A percentile compares a stretch with the other conserved stretches of the same genome.
Evolutionary conservation across 306 rosid species (phyloP).

Genomic region (Sophora flavescens): DNA sequence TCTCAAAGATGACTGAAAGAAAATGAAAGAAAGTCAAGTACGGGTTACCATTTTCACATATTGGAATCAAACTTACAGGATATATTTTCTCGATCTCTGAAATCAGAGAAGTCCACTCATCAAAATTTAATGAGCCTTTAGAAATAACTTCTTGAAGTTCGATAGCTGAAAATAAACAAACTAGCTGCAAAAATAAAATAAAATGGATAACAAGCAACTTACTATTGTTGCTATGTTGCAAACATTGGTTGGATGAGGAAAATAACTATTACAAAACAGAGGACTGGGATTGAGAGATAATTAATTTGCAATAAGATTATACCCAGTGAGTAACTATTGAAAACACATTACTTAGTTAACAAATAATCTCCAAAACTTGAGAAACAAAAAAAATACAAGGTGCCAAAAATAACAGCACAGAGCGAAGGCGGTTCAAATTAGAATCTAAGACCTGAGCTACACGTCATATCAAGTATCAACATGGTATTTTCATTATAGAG

Average conservation of each 20-base stretch:
- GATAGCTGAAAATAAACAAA: too few relatives aligned
- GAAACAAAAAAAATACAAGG: background rate
- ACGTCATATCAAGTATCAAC: background rate
- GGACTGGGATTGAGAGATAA: background rate
- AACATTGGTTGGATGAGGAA: slow-evolving; percentile 21
- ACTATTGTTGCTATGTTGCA: slow-evolving; percentile 26
- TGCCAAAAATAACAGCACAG: background rate
- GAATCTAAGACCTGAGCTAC: background rate
- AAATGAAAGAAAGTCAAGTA: slow-evolving; percentile 20
- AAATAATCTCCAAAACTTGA: slow-evolving; percentile 1
- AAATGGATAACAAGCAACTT: slow-evolving; percentile 33
- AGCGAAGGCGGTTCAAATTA: background rate
- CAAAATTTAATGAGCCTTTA: slow-evolving; percentile 61
- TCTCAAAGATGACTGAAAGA: slow-evolving; percentile 1
- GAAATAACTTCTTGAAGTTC: slow-evolving; percentile 55
- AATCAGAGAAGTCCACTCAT: slow-evolving; percentile 74
- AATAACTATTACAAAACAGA: slow-evolving; percentile 11
- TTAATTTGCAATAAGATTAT: slow-evolving; percentile 21
- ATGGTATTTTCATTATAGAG: slow-evolving; percentile 10
- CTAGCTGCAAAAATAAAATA: slow-evolving; percentile 55
- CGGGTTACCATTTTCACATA: background rate
- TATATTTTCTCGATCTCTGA: slow-evolving; percentile 60
- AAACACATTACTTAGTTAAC: background rate
- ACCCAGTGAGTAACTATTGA: background rate
- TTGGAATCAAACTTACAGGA: slow-evolving; percentile 61